Base-by-base conservation (phyloP, 495 filamentous ascomycete genomes). In the Tuber brumale region DNA sequence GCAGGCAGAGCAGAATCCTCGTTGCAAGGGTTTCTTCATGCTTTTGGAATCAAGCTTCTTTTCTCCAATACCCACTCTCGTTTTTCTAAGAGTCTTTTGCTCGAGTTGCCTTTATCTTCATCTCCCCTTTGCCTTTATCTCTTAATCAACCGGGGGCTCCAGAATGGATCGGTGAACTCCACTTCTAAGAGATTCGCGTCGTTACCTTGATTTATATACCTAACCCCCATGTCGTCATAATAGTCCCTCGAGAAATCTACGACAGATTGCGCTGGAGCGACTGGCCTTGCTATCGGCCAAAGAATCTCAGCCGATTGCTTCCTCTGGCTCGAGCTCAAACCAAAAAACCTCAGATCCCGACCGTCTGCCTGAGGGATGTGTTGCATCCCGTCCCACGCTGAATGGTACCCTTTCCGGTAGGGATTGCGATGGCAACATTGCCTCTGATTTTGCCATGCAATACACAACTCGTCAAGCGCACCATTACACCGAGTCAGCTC, bases 401-500 rank as follows among this genome's bases (percentile, higher is more conserved):
- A 35, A 66, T 19, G 72, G 74, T 43, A 69, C 75, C 39, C 76
- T 80, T 45, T 76, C 80, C 19, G 82, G 82, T 41, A 85, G 90
- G 18, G 88, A 89, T 44, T 89, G 88, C 31, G 89, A 89, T 70
- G 90, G 97, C 77, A 95, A 98, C 80, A 91, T 94, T 21, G 94
- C 93, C 19, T 97, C 95, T 21, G 94, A 97, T 83, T 97, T 99
- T 80, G 91, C 98, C 82, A 92, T 94, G 45, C 93, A 97, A 82
- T 97, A 98, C 81, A 97, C 94, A n/a, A 95, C 92, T 37, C 92
- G 95, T 14, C 96, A 98, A 82, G 94, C 94, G 80, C 98, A 98
- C 83, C 89, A 92, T 43, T 92, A 92, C 76, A 88, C 91, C 21
- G 93, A 97, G 81, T 85, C 89, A 18, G 82, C 91, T 61, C 88